These are phyloP conservation scores for Neopestalotiopsis sp. DNA, from an alignment of 2,329 filamentous ascomycete species.

Conservation along the genomic window DNA sequence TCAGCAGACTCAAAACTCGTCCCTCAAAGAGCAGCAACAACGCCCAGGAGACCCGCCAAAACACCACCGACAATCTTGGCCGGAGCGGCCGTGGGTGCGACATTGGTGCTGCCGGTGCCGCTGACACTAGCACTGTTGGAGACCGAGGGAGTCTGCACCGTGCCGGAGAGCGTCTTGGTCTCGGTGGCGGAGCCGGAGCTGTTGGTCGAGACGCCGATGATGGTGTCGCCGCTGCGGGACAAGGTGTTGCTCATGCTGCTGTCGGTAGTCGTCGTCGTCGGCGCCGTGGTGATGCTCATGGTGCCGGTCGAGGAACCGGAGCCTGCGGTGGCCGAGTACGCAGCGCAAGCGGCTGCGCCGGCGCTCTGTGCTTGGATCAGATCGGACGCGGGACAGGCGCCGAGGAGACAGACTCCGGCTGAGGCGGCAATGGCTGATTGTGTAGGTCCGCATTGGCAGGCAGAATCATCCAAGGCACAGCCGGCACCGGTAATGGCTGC, in stretches of 20 bases:
- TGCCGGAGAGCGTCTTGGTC: constrained; percentile 1
- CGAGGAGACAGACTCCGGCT: constrained; percentile 39
- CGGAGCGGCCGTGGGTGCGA: background rate
- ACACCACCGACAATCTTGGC: constrained; percentile 16
- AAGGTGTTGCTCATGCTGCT: background rate
- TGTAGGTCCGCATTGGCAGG: constrained; percentile 55
- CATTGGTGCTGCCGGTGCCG: background rate
- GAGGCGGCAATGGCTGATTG: constrained; percentile 36
- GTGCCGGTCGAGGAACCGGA: constrained; percentile 20
- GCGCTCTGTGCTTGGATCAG: constrained; percentile 37
- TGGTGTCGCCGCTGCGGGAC: background rate
- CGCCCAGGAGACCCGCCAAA: constrained; percentile 9
- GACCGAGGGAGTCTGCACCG: constrained; percentile 4
- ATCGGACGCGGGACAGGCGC: constrained; percentile 33
- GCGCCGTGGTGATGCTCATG: constrained; percentile 2
- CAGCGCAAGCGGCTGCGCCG: constrained; percentile 38
- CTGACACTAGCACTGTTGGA: background rate
- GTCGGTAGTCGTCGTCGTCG: background rate
- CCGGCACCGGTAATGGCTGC: constrained; percentile 51
- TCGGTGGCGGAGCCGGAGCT: background rate
- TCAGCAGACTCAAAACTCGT: background rate
- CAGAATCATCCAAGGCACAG: constrained; percentile 51
- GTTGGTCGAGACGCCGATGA: background rate
- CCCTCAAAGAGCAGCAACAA: constrained; percentile 11
- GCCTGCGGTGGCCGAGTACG: constrained; percentile 33